These are phyloP conservation scores for Exophiala mesophila DNA, from an alignment of 2,329 filamentous ascomycete genomes.

Conservation along the genomic window DNA sequence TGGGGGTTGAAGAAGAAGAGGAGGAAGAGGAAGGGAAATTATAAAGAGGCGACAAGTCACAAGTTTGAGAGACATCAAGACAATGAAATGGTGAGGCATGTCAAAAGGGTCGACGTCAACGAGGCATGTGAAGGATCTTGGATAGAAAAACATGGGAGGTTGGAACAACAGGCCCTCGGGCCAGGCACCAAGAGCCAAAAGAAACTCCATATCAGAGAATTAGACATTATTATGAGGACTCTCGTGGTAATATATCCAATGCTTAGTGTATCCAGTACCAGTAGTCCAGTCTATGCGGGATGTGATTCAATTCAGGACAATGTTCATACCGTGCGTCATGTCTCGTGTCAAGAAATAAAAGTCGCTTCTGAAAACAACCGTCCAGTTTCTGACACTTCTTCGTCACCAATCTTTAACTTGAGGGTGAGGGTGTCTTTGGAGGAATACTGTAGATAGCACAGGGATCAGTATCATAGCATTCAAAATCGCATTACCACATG, in stretches of 20 bases:
- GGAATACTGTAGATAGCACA: constrained; percentile 56
- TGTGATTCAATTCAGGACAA: too few relatives aligned
- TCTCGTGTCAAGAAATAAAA: constrained; percentile 71
- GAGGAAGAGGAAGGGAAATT: background rate
- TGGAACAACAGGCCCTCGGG: too few relatives aligned
- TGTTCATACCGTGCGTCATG: too few relatives aligned
- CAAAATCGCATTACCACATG: background rate
- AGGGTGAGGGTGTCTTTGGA: constrained; percentile 63
- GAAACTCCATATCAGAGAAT: too few relatives aligned
- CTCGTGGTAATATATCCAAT: constrained; percentile 31
- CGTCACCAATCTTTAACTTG: constrained; percentile 79
- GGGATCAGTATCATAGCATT: background rate
- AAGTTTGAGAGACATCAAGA: too few relatives aligned
- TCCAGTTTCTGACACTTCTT: constrained; percentile 73
- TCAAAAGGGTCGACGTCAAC: too few relatives aligned
- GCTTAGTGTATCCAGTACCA: constrained; percentile 30
- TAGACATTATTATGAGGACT: too few relatives aligned
- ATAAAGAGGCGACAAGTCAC: too few relatives aligned
- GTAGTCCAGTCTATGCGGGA: constrained; percentile 21
- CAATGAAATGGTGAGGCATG: too few relatives aligned
- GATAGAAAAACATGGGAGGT: too few relatives aligned
- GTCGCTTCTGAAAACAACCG: constrained; percentile 82
- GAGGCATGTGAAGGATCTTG: too few relatives aligned
- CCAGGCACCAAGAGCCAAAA: too few relatives aligned
- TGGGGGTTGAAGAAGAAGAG: background rate